Base-by-base conservation (phyloP, 148 eudicot genomes). In the Camellia lanceoleosa region DNA sequence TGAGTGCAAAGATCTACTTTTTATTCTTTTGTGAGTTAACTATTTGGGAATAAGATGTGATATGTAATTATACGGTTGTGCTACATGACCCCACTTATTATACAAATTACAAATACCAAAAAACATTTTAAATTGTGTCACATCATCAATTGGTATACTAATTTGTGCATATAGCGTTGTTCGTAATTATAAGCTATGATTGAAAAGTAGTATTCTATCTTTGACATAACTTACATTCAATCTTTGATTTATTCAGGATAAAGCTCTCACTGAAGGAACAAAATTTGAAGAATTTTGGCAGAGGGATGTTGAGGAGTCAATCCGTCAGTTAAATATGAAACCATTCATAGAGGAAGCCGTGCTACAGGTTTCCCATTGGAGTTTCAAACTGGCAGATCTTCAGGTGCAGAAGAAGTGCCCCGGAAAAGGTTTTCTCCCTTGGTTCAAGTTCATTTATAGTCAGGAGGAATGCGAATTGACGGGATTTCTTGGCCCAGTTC, bases 251-350 rank as follows among this genome's bases (percentile, higher is more conserved):
- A 49, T 81, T 49, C 86, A 95, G 97, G 99, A 95, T 82, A 89
- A 86, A 84, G 83, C 86, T 74, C 83, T 93, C 68, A 84, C 83
- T 72, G 82, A 88, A 74, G 83, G 73, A 19, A 82, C 76, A 23
- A 80, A 75, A 63, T 95, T 95, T 84, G 90, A 92, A 91, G 90
- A 89, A 80, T 82, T 88, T 71, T 95, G 97, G 97, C 93, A 91
- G n/a, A 88, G 97, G 82, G 85, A 93, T 80, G 97, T 95, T 46
- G 99, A 93, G 79, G 99, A 95, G 81, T 90, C 97, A 0, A 83
- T 93, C 61, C 90, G 97, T 55, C 99, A 92, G 63, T 88, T 89
- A 19, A 84, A 77, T 56, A 54, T 80, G 63, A 85, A 83, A 77
- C 91, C 97, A 2, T 93, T 93, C 83, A 83, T 89, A 46, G 89